phyloP scores from a whole-genome alignment of 495 filamentous ascomycete species.

The Penicillium crystallinum region DNA sequence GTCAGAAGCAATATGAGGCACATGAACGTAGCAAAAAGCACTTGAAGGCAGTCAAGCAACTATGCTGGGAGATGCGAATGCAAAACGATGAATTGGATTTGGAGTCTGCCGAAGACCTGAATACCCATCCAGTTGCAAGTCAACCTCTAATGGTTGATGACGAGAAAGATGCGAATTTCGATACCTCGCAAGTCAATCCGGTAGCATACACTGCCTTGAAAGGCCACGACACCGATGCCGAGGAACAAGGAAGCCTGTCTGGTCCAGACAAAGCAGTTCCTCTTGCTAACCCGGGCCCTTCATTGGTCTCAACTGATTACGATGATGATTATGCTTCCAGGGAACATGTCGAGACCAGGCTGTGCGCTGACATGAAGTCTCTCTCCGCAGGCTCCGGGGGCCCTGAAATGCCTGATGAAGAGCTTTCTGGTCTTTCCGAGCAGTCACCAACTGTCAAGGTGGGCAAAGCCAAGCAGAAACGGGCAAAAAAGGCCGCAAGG shows the following conservation, averaged over 20 bases:
- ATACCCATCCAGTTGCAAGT: neutral
- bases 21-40: constrained; percentile 98
- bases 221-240: neutral
- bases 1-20: constrained; percentile 83
- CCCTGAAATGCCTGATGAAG: constrained; percentile 18
- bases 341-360: constrained; percentile 36
- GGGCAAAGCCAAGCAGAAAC: constrained; percentile 85
- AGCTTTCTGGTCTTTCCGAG: constrained; percentile 19
- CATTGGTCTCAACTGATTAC: neutral
- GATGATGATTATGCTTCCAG: constrained; percentile 46
- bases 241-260: neutral
- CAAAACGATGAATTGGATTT: constrained; percentile 54
- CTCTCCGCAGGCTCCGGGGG: neutral
- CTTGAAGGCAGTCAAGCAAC: constrained; percentile 70
- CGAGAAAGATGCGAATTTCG: neutral
- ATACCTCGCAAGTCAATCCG: neutral
- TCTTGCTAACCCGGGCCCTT: neutral
- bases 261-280: neutral
- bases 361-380: constrained; percentile 11
- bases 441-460: constrained; percentile 44
- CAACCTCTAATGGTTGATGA: neutral
- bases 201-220: neutral
- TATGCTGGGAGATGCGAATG: constrained; percentile 76
- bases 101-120: neutral
- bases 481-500: constrained; percentile 72